Conservation (phyloP, 2,329 filamentous ascomycete species). For the Pseudophaeomoniella oleicola region DNA sequence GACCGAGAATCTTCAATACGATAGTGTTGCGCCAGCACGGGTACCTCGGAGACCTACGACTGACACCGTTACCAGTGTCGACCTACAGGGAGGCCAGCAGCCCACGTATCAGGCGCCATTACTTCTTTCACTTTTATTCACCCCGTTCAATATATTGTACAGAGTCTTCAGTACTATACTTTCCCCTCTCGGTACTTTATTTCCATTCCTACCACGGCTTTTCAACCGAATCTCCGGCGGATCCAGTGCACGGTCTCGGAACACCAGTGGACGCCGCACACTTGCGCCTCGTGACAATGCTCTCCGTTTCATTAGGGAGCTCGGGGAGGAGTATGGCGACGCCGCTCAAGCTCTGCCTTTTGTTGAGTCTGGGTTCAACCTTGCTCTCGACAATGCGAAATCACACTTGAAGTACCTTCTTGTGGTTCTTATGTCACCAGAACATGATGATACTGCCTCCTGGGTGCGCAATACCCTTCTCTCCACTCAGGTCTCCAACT, state of each 20-base stretch:
- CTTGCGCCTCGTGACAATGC: conserved; percentile 78
- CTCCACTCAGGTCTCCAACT: conserved; percentile 55
- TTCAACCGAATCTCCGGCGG: conserved; percentile 61
- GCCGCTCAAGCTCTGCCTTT: conserved; percentile 52
- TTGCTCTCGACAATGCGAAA: conserved; percentile 81
- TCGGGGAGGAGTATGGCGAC: conserved; percentile 80
- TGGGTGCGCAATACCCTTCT: conserved; percentile 77
- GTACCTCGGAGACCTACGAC: conserved; percentile 6
- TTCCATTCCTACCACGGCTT: conserved; percentile 44
- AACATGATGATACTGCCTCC: conserved; percentile 78
- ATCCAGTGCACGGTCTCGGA: conserved; percentile 31
- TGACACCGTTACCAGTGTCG: conserved; percentile 40
- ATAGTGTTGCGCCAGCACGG: conserved; percentile 25
- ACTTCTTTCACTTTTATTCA: conserved; percentile 61
- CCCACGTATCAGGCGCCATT: conserved; percentile 57
- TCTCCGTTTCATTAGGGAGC: conserved; percentile 76
- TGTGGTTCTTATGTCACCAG: conserved; percentile 76
- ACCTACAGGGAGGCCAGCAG: conserved; percentile 55
- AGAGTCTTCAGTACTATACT: conserved; percentile 53
- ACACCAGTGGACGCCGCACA: conserved; percentile 56
- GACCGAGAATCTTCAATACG: conserved; percentile 58
- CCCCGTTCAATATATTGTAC: conserved; percentile 69
- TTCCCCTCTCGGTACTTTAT: conserved; percentile 67
- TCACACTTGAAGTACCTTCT: conserved; percentile 80
- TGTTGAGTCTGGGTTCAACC: conserved; percentile 78